phyloP scores from a whole-genome alignment of 1,284 basidiomycete species.

The Volvariella volvacea region DNA sequence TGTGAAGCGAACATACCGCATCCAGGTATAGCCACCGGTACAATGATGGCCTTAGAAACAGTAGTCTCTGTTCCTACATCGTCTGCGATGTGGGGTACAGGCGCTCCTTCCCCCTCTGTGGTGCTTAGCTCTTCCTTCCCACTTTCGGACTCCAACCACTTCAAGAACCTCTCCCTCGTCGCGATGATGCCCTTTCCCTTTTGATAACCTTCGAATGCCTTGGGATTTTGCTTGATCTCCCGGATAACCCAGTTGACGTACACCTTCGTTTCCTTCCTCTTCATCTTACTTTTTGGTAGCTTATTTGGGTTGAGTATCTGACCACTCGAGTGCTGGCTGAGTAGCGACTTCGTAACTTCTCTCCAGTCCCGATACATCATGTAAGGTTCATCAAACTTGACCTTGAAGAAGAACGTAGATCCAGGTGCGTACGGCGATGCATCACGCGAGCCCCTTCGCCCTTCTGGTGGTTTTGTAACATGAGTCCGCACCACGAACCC shows the following conservation, averaged over 20 bases:
- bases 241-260: conserved; percentile 68
- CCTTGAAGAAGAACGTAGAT: conserved; percentile 96
- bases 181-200: conserved; percentile 82
- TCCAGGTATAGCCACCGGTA: conserved; percentile 89
- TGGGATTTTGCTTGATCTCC: conserved; percentile 55
- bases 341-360: conserved; percentile 81
- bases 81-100: too few relatives aligned
- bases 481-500: conserved; percentile 92
- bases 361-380: conserved; percentile 99
- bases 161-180: conserved; percentile 75
- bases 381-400: conserved; percentile 99
- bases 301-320: conserved; percentile 21
- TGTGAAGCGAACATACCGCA: conserved; percentile 55
- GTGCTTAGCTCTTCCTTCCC: conserved; percentile 23
- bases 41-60: conserved; percentile 78
- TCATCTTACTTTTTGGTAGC: conserved; percentile 58
- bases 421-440: conserved; percentile 63
- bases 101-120: conserved; percentile 18
- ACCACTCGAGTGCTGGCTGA: conserved; percentile 32
- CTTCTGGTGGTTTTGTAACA: conserved; percentile 39
- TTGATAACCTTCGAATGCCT: conserved; percentile 59
- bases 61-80: conserved; percentile 18
- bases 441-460: conserved; percentile 12
- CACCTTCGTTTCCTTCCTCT: conserved; percentile 55
- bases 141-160: conserved; percentile 52